Evolutionary conservation across 495 filamentous ascomycete species (phyloP), one percentile per base, ranked within the genome.

Genomic region (Platismatia glauca): DNA sequence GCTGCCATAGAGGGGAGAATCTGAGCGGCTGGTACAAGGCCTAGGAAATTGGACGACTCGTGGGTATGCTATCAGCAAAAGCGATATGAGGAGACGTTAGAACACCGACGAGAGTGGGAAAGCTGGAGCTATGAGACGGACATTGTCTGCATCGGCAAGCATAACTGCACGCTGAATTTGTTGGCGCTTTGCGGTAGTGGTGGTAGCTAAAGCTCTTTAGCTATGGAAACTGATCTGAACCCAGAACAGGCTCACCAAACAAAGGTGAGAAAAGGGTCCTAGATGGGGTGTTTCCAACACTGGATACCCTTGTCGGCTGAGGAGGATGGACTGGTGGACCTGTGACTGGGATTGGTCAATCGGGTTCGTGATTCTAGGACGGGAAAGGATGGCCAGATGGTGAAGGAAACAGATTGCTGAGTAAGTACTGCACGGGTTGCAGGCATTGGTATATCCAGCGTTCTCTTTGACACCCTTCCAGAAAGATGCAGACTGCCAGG

Each of bases 401-500:
- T 48, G 44, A 5, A 15, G 24, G 48, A 52, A 52, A 52, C 48
- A 29, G 24, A 31, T 29, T 52, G 48, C 24, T 31, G 27, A 13
- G 3, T 1, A 7, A 16, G 16, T 9, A 48, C 15, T 52, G 24
- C 48, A 52, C 24, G 48, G 6, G 13, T 27, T 52, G 48, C 48
- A 52, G 48, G 29, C 29, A 33, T 33, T 53, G 50, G 50, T 33
- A 53, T 53, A 3, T 33, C 50, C 50, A 53, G 27, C 15, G 16
- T 11, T 33, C 29, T 53, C 50, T 53, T 53, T 53, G 27, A 20
- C 2, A 53, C 50, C 11, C 15, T 53, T 53, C 50, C 22, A 34
- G 50, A 53, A 52, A 20, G 50, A 53, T 53, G 50, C 50, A 34
- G 50, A 53, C 50, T 33, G 50, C 50, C 50, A 53, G 15, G 50